Evolutionary conservation across 257 asterid genomes (phyloP), one percentile per base, ranked within the genome.

Genomic region (Nicotiana sylvestris): DNA sequence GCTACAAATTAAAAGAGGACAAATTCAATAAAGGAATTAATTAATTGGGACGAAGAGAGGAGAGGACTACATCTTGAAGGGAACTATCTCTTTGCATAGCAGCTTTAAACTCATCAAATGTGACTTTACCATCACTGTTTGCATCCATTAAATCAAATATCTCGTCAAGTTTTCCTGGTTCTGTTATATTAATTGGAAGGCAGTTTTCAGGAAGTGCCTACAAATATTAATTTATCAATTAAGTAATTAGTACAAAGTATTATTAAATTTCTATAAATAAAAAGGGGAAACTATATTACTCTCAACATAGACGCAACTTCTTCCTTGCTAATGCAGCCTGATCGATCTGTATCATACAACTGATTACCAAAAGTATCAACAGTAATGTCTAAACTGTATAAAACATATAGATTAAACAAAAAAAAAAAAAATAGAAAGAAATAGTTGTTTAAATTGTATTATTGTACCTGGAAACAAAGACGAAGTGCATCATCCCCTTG

Each of bases 401-500:
- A 58, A 58, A n/a, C 49, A 33, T 33, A 33, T 33, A 39, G 9
- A 39, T 39, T 37, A 62, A 62, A 11, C 3, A 21, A 16, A 62
- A 21, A 21, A n/a, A n/a, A 10, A 6, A 12, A 12, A 21, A 30
- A 12, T 15, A 53, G 61, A 46, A 53, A 17, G 46, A 39, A 43
- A 43, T 43, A 43, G 8, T 39, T 39, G 9, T 37, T 39, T 43
- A 43, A 43, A 8, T 43, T 43, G 11, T 8, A 43, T 2, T 7
- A 8, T 43, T 43, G 10, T 43, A 92, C 98, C 95, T 94, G 98
- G 83, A 94, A 94, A 80, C 98, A 94, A 15, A 94, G 93, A 27
- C 93, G 94, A 9, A 93, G 90, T 0, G 98, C 98, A 83, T 94
- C 98, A 9, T 94, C 97, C 18, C 98, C 98, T 86, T 90, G 89